Evolutionary conservation across 2,329 filamentous ascomycete genomes (phyloP).

Genomic region (Acrodontium crateriforme): DNA sequence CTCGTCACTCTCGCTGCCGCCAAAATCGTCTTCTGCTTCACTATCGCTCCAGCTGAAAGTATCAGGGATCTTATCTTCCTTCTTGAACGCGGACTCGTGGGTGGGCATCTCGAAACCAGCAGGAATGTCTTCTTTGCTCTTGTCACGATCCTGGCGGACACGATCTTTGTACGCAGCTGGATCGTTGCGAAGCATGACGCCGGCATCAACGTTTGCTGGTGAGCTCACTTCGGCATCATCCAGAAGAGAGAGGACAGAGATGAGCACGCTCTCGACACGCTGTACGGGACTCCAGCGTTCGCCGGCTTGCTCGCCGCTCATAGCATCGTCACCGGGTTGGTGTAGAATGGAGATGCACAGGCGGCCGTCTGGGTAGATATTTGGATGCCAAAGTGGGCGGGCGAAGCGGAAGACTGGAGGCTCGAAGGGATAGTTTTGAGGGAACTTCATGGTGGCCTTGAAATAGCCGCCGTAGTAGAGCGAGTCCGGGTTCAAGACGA

Average conservation of each 20-base stretch:
- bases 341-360: conserved; percentile 97
- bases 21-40: conserved; percentile 55
- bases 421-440: conserved; percentile 74
- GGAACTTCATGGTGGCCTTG: conserved; percentile 79
- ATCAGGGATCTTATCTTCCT: conserved; percentile 40
- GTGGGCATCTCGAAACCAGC: conserved; percentile 71
- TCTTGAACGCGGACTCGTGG: conserved; percentile 45
- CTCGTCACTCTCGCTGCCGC: conserved; percentile 50
- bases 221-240: conserved; percentile 90
- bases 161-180: conserved; percentile 54
- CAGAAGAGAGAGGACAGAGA: conserved; percentile 79
- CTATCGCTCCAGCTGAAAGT: conserved; percentile 58
- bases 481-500: conserved; percentile 86
- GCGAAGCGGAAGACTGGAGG: conserved; percentile 84
- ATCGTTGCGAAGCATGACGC: conserved; percentile 68
- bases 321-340: conserved; percentile 76
- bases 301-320: conserved; percentile 77
- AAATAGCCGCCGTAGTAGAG: conserved; percentile 89
- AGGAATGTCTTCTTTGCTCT: conserved; percentile 68
- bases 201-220: conserved; percentile 87
- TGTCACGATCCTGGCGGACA: conserved; percentile 56
- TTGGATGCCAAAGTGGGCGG: conserved; percentile 73
- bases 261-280: conserved; percentile 85
- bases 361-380: conserved; percentile 80
- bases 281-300: conserved; percentile 94